Evolutionary conservation across 768 basidiomycete species (phyloP), one percentile per base, ranked within the genome.

Genomic region (Lactifluus pinguis): DNA sequence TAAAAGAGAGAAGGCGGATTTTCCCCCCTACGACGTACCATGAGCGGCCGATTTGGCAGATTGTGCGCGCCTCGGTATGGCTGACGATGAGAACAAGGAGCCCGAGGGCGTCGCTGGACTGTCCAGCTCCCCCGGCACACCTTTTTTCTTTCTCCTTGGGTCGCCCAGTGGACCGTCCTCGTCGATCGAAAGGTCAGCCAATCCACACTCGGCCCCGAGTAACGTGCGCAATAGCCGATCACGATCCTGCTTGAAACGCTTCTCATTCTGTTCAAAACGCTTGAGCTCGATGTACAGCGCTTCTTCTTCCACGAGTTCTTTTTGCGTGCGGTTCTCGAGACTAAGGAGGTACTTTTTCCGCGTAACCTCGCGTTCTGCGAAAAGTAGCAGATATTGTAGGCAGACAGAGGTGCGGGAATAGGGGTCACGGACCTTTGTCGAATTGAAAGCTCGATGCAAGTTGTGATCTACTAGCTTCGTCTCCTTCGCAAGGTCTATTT

Each of bases 271-370:
- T 70, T 98, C 95, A 53, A 99, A 79, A n/a, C 92, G 84, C 69
- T 95, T 94, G 53, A 95, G 81, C 72, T 98, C 93, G 63, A 98
- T 76, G 73, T 90, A 98, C 3, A 99, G 78, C 8, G 92, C 89
- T 68, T 98, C 95, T 77, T 98, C 97, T 71, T 99, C 95, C 17
- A 86, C 87, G 48, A 95, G 86, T 74, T 98, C 92, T 52, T 88
- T 84, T 4, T 85, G 80, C 0, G 92, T 89, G n/a, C 95, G 85
- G 59, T 81, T 83, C 74, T 94, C 91, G n/a, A 98, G 82, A 62
- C 85, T 89, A 9, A 79, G 74, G 14, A 98, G 79, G 68, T 98
- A 97, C 59, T 85, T 84, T 73, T 94, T 97, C 59, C 97, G 86
- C 64, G 84, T 86, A 21, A 84, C 74, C 72, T 99, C 97, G 47